phyloP scores from a whole-genome alignment of 441 rosid genomes.

The Erysimum cheiri region DNA sequence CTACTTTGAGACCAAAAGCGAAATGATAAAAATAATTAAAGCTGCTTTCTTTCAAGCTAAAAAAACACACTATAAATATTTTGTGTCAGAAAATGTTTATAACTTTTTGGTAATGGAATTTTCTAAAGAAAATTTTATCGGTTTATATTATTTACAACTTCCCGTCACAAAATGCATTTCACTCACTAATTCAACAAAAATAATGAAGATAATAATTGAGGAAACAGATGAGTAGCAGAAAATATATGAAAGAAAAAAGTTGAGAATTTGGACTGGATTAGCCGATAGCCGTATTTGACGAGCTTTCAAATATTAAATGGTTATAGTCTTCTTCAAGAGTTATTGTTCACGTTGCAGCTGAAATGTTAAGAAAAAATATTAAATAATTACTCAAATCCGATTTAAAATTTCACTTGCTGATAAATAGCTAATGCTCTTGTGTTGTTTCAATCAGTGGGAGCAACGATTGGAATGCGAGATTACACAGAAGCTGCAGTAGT shows the following conservation, averaged over 20 bases:
- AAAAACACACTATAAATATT: background rate
- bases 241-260: background rate
- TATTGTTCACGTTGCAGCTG: conserved; percentile 6
- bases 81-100: background rate
- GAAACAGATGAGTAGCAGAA: background rate
- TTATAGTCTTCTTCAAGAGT: background rate
- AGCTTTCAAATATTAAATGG: background rate
- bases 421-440: background rate
- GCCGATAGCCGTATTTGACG: background rate
- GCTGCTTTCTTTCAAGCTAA: conserved; percentile 12
- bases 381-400: background rate
- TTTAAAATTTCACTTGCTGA: no score
- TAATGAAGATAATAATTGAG: background rate
- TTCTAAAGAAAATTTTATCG: background rate
- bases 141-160: no score
- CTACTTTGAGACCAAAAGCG: conserved; percentile 21
- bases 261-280: background rate
- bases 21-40: background rate
- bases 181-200: background rate
- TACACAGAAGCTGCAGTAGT: conserved; percentile 82
- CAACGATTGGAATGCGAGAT: conserved; percentile 76
- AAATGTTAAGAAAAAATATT: background rate
- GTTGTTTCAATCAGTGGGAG: conserved; percentile 58
- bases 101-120: background rate
- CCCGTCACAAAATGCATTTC: background rate